phyloP scores from a whole-genome alignment of 176 grass and related monocot species.

The Carex littledalei region DNA sequence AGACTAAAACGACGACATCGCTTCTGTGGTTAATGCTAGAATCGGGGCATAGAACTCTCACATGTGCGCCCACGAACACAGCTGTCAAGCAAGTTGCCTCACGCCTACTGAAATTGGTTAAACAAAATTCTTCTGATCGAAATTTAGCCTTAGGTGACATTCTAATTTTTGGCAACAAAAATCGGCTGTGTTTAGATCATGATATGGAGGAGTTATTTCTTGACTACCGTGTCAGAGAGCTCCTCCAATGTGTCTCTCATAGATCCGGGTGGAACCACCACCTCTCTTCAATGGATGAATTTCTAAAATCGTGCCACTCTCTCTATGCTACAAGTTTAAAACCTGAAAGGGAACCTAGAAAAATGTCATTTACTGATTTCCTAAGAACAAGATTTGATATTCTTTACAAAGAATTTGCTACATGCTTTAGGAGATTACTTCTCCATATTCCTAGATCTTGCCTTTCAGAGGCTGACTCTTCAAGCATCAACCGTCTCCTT shows the following conservation, averaged over 20 bases:
- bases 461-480: constrained; percentile 36
- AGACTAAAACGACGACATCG: constrained; percentile 48
- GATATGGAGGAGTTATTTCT: constrained; percentile 59
- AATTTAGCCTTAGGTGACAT: constrained; percentile 44
- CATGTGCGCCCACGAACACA: constrained; percentile 56
- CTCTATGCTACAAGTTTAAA: constrained; percentile 28
- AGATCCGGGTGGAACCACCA: constrained; percentile 51
- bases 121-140: constrained; percentile 22
- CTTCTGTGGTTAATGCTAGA: constrained; percentile 34
- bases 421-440: constrained; percentile 52
- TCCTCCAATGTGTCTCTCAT: constrained; percentile 46
- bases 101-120: constrained; percentile 26
- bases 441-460: constrained; percentile 46
- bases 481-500: constrained; percentile 40
- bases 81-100: constrained; percentile 36
- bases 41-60: constrained; percentile 16
- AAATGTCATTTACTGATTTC: constrained; percentile 36
- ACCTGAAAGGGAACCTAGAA: not conserved
- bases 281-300: constrained; percentile 34
- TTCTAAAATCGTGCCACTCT: constrained; percentile 41
- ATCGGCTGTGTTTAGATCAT: constrained; percentile 32
- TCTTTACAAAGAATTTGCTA: constrained; percentile 21
- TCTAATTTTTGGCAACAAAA: constrained; percentile 52
- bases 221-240: constrained; percentile 39
- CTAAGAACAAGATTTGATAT: constrained; percentile 30